phyloP scores from a whole-genome alignment of 768 basidiomycete genomes.

The Mycena albidolilacea region DNA sequence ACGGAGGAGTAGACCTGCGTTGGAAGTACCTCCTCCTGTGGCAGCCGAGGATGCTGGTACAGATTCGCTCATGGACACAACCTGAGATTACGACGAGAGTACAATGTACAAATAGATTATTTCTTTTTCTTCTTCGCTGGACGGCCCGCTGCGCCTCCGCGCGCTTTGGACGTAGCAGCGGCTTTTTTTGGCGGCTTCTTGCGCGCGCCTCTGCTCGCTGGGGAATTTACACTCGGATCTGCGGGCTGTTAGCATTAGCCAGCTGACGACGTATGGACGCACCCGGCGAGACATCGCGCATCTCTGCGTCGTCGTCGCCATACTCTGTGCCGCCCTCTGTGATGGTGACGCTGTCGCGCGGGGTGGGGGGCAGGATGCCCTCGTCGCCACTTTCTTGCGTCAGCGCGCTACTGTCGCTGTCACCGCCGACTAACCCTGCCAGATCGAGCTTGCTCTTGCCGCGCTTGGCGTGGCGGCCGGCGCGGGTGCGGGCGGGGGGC shows the following conservation, averaged over 20 bases:
- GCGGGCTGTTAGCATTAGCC: background rate
- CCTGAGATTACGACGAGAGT: background rate
- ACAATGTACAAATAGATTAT: constrained; percentile 27
- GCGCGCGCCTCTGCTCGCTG: constrained; percentile 16
- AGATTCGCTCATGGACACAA: constrained; percentile 33
- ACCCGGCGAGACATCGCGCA: constrained; percentile 74
- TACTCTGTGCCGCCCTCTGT: constrained; percentile 82
- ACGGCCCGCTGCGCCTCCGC: constrained; percentile 9
- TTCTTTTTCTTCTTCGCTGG: constrained; percentile 37
- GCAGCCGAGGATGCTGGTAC: background rate
- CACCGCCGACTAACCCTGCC: constrained; percentile 84
- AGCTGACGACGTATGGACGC: constrained; percentile 38
- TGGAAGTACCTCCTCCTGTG: background rate
- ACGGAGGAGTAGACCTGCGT: constrained; percentile 57
- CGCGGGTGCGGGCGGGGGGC: constrained; percentile 46
- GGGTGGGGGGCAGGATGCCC: constrained; percentile 65
- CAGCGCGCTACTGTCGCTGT: constrained; percentile 88
- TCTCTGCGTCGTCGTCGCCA: constrained; percentile 74
- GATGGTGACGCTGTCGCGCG: constrained; percentile 78
- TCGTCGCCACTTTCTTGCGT: constrained; percentile 90
- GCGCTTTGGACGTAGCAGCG: background rate
- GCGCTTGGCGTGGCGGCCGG: constrained; percentile 48
- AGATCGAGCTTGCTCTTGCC: constrained; percentile 71
- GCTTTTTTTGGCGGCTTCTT: constrained; percentile 31
- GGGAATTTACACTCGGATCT: constrained; percentile 25